Evolutionary conservation across 306 rosid genomes (phyloP), one percentile per base, ranked within the genome.

Genomic region (Fragaria nilgerrensis): DNA sequence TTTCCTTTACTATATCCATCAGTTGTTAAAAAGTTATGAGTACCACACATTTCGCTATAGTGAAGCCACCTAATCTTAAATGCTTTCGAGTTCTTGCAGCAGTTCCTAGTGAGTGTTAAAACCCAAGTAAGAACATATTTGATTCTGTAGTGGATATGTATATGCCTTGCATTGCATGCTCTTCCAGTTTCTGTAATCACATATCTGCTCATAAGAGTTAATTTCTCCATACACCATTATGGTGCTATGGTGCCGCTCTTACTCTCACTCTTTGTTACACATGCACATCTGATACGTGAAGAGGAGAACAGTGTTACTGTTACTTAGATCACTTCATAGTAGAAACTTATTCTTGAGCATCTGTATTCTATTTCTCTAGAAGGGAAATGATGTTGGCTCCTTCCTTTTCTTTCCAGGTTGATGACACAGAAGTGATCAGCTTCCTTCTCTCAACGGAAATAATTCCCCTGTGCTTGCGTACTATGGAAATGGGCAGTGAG

Each of bases 401-500:
- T 84, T 81, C 79, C 48, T 65, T 14, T 47, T 49, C 66, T 48
- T 55, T 34, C 76, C 86, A 94, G 96, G 94, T 90, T 70, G 97
- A 88, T 80, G 91, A 91, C 73, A 84, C 88, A 41, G 91, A 90
- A 58, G 94, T 88, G 58, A 87, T 91, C 68, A 83, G 88, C 74
- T 93, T 91, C 82, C 96, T 93, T 78, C 91, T 91, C 64, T 87
- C 93, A 10, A 91, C 92, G 0, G 94, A 93, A 78, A 87, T 91
- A 68, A 88, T 88, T 74, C 97, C 98, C 0, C 58, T 93, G 80
- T 91, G 97, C 89, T 78, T 93, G 63, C 96, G 93, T 66, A 91
- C 89, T 10, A 90, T 93, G 94, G 96, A 93, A 87, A 87, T 91
- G 85, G 97, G 97, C 37, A 85, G 89, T 65, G 97, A 90, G 82